These are phyloP conservation scores for Dichotomopilus funicola DNA, from an alignment of 2,329 filamentous ascomycete species.

Conservation along the genomic window DNA sequence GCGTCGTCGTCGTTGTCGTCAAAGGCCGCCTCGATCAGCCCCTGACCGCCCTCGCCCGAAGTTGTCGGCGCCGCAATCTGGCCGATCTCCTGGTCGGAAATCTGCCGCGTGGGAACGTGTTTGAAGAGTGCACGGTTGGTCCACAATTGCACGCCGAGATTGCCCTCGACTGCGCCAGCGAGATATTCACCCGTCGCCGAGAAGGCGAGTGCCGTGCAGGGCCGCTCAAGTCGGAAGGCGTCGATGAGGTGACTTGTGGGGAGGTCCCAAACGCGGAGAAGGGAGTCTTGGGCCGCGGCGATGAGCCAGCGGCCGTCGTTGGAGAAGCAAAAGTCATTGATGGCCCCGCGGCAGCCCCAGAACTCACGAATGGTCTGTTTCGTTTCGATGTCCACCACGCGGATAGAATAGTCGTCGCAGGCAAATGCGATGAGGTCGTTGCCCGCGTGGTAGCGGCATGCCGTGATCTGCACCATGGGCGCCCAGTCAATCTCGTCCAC, in stretches of 20 bases:
- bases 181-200: constrained; percentile 87
- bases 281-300: constrained; percentile 72
- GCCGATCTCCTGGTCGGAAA: constrained; percentile 68
- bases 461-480: constrained; percentile 66
- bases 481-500: constrained; percentile 79
- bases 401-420: constrained; percentile 82
- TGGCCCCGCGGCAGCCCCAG: constrained; percentile 67
- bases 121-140: constrained; percentile 89
- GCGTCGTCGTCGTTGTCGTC: constrained; percentile 42
- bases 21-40: constrained; percentile 70
- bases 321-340: constrained; percentile 84
- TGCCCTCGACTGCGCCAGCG: constrained; percentile 77
- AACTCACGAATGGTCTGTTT: constrained; percentile 88
- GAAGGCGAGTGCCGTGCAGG: constrained; percentile 80
- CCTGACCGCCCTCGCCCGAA: constrained; percentile 75
- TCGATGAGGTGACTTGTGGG: constrained; percentile 95
- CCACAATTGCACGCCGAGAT: constrained; percentile 89
- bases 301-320: constrained; percentile 91
- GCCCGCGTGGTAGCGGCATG: constrained; percentile 70
- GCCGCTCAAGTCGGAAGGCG: constrained; percentile 70
- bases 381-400: constrained; percentile 85
- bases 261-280: constrained; percentile 87
- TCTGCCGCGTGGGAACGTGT: constrained; percentile 77
- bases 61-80: constrained; percentile 62
- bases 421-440: constrained; percentile 83